These are phyloP conservation scores for Mollisia scopiformis DNA, from an alignment of 2,329 filamentous ascomycete genomes.

Conservation along the genomic window DNA sequence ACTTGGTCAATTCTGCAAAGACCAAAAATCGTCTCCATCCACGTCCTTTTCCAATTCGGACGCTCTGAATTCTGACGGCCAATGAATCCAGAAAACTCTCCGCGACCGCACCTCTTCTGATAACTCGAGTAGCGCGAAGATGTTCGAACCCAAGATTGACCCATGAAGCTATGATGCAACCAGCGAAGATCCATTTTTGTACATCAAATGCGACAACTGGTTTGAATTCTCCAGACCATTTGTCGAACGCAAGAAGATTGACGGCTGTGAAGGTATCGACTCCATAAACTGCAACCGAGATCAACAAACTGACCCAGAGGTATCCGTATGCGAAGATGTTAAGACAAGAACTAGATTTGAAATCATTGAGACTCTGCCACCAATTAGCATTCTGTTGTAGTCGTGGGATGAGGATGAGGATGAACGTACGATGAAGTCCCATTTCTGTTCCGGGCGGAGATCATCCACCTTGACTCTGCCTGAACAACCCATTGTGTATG, in stretches of 20 bases:
- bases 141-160: slow-evolving; percentile 81
- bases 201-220: slow-evolving; percentile 76
- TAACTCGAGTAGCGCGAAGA: slow-evolving; percentile 77
- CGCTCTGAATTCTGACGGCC: slow-evolving; percentile 82
- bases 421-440: slow-evolving; percentile 87
- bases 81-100: slow-evolving; percentile 90
- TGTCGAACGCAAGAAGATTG: slow-evolving; percentile 86
- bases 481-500: slow-evolving; percentile 64
- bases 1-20: slow-evolving; percentile 72
- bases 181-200: slow-evolving; percentile 93
- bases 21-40: slow-evolving; percentile 85
- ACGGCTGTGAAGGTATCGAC: slow-evolving; percentile 94
- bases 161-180: slow-evolving; percentile 90
- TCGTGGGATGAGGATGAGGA: not conserved
- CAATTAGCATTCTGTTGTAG: slow-evolving; percentile 10
- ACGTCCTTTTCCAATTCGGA: slow-evolving; percentile 72
- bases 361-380: slow-evolving; percentile 67
- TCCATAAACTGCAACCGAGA: slow-evolving; percentile 83
- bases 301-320: slow-evolving; percentile 77
- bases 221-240: slow-evolving; percentile 83
- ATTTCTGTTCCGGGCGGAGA: slow-evolving; percentile 83
- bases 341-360: slow-evolving; percentile 80
- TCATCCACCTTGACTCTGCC: slow-evolving; percentile 65
- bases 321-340: slow-evolving; percentile 81
- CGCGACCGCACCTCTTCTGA: slow-evolving; percentile 82